phyloP scores from a whole-genome alignment of 1,284 basidiomycete genomes.

The Coniophora puteana region DNA sequence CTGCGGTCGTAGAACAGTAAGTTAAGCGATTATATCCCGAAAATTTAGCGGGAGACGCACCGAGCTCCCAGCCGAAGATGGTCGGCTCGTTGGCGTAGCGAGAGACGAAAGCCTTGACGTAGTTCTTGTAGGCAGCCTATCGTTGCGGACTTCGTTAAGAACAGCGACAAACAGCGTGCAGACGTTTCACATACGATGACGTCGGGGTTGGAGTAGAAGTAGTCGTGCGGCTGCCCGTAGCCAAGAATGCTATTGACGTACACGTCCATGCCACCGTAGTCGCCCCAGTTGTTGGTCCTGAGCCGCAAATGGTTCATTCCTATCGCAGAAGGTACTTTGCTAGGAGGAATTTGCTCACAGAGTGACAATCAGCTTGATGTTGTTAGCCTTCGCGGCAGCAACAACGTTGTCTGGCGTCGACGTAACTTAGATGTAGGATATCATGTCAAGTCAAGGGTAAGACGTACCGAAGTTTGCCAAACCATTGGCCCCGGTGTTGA shows the following conservation, averaged over 20 bases:
- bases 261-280: slow-evolving; percentile 23
- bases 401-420: slow-evolving; percentile 24
- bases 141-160: slow-evolving; percentile 12
- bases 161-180: slow-evolving; percentile 3
- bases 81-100: slow-evolving; percentile 46
- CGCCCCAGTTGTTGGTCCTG: slow-evolving; percentile 34
- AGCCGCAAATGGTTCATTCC: background rate
- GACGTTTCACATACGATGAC: slow-evolving; percentile 14
- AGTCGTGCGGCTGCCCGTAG: slow-evolving; percentile 18
- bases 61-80: slow-evolving; percentile 46
- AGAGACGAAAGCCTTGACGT: slow-evolving; percentile 43
- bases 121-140: slow-evolving; percentile 45
- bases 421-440: background rate
- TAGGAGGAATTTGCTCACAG: slow-evolving; percentile 17
- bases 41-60: background rate
- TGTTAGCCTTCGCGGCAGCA: slow-evolving; percentile 35
- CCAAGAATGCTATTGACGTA: slow-evolving; percentile 21
- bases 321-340: slow-evolving; percentile 3
- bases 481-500: slow-evolving; percentile 48
- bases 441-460: slow-evolving; percentile 1
- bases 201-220: slow-evolving; percentile 24
- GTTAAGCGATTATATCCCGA: background rate
- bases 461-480: slow-evolving; percentile 36
- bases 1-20: slow-evolving; percentile 7
- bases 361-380: slow-evolving; percentile 38